Evolutionary conservation across 805 yeast genomes (phyloP), one percentile per base, ranked within the genome.

Genomic region (Aciculoconidium aculeatum): DNA sequence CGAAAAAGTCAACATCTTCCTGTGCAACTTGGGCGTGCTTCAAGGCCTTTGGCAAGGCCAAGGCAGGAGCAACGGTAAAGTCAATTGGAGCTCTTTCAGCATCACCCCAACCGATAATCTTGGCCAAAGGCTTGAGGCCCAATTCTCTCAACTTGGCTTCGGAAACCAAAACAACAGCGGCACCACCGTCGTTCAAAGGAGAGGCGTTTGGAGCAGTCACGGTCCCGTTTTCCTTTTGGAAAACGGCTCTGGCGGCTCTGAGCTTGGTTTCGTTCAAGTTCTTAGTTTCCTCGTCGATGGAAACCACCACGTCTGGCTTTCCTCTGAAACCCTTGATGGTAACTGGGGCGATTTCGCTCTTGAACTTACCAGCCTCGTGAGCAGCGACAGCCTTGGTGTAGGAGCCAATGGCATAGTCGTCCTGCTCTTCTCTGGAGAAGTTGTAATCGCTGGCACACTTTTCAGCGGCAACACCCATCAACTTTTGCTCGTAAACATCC

Each of bases 401-500:
- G 11, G 95, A 84, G 38, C 52, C 63, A 44, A 87, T 68, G 38
- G 97, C 97, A 55, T 72, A 90, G 32, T 77, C 76, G 59, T 90
- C 98, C 65, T 90, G 97, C 37, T 74, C 78, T 42, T 84, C 88
- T 57, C 97, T 80, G 20, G 92, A 50, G 43, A 90, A 54, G 11
- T 55, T 55, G 63, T 85, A 77, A 53, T 87, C 95, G 31, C 65
- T 66, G 24, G 97, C 97, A 66, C 96, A 87, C 58, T 87, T 87
- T 65, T 92, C 99, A 42, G 95, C 98, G 43, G 92, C 87, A 35
- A 83, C 83, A 55, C 98, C 98, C 99, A 92, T 92, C 41, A 94
- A 83, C 43, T 69, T 60, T 42, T 79, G 76, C 45, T 80, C 84
- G 64, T 87, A 92, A 19, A 92, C 97, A 59, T 92, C 98, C 55